Evolutionary conservation across 345 rosid species (phyloP), one percentile per base, ranked within the genome.

Genomic region (Aquilaria sinensis): DNA sequence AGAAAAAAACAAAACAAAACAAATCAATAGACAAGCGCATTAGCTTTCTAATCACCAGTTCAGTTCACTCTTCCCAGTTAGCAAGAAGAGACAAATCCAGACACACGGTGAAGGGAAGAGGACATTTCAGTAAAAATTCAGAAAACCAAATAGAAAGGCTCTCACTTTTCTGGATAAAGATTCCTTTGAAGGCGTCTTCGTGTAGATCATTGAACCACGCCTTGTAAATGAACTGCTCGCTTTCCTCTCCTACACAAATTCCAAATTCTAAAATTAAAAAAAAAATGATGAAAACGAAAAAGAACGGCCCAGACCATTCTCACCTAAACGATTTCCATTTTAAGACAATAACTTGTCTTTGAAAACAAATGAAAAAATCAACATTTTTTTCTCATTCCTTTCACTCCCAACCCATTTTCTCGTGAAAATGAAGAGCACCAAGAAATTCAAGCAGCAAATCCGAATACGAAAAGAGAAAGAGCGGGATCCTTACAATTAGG

Each of bases 171-270:
- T 72, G 54, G 75, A 74, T 51, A 85, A 68, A 3, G 89, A 78
- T 54, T 88, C 91, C 72, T 86, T 83, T 30, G 96, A 87, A 77
- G 99, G 99, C 62, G 97, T 95, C 88, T 91, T 95, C 10, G 99
- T 95, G 76, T 91, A 95, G 51, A 79, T 73, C 72, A 89, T 67
- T 0, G 97, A 91, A 49, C 96, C 97, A 16, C 96, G 88, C 64
- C 90, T 79, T 30, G 85, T 95, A 72, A 83, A 95, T 41, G 97
- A 89, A 70, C 88, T 87, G 74, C 66, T 85, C 33, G 79, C 80
- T 66, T 88, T 95, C 70, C 82, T 85, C 72, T 88, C 92, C 97
- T 90, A 60, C 33, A 37, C 62, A n/a, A 56, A 60, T 47, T 55
- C 54, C 62, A 30, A 23, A 12, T 59, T 12, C 51, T 1, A 51